Evolutionary conservation across 1,139 yeast species (phyloP).

Genomic region (Debaryomyces subglobosus): DNA sequence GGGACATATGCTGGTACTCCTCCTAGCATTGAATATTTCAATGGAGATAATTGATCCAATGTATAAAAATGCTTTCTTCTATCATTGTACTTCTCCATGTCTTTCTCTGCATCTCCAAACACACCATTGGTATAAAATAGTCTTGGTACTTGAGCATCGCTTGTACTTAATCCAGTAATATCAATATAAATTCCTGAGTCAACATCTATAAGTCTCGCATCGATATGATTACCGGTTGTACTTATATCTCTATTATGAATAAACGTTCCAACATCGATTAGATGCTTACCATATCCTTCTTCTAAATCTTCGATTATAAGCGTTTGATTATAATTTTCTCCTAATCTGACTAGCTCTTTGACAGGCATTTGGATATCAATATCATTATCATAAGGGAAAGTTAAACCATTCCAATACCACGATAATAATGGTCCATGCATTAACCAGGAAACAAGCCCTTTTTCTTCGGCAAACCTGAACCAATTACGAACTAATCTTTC

Average conservation of each 20-base stretch:
- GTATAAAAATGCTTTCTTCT: constrained; percentile 27
- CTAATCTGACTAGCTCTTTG: constrained; percentile 28
- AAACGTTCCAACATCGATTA: constrained; percentile 32
- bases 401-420: constrained; percentile 48
- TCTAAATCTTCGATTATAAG: constrained; percentile 31
- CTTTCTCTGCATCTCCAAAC: constrained; percentile 9
- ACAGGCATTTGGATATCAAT: constrained; percentile 35
- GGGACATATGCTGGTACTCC: constrained; percentile 35
- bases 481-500: constrained; percentile 32
- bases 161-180: constrained; percentile 26
- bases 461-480: constrained; percentile 28
- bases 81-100: constrained; percentile 24
- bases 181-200: constrained; percentile 38
- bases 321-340: constrained; percentile 36
- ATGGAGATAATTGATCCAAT: constrained; percentile 25
- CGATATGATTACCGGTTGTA: constrained; percentile 31
- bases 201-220: constrained; percentile 38
- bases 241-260: constrained; percentile 24
- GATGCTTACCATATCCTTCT: constrained; percentile 32
- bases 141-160: constrained; percentile 16
- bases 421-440: constrained; percentile 31
- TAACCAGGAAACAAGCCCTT: constrained; percentile 29
- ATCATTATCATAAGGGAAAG: constrained; percentile 26
- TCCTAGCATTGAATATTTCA: constrained; percentile 25
- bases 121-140: constrained; percentile 14